phyloP scores from a whole-genome alignment of 139 green algal genomes.

The Limnomonas spitsbergensis region DNA sequence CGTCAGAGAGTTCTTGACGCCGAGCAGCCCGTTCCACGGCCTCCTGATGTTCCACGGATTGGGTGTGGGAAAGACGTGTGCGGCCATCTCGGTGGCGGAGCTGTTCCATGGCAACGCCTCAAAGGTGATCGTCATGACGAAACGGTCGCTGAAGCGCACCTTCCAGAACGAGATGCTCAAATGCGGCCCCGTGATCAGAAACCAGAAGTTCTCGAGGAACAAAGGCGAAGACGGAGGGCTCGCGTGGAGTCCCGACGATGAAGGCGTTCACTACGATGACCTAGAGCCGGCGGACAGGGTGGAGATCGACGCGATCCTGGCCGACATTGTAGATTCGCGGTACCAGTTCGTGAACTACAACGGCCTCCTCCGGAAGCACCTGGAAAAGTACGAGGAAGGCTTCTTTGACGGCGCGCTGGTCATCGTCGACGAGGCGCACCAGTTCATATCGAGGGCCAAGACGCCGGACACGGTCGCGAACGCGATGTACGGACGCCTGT shows the following conservation, averaged over 20 bases:
- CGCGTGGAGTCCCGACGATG: not conserved
- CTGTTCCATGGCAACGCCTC: not conserved
- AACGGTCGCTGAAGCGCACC: not conserved
- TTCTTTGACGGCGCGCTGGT: constrained; percentile 4
- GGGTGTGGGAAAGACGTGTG: constrained; percentile 23
- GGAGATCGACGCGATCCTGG: not conserved
- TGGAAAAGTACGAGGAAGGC: not conserved
- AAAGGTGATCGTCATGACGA: constrained; percentile 6
- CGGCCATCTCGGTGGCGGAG: constrained; percentile 4
- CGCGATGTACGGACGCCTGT: not conserved
- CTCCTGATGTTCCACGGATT: constrained; percentile 18
- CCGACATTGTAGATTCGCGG: not conserved
- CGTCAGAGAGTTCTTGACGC: not conserved
- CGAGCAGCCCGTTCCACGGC: constrained; percentile 1
- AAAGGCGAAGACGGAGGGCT: not conserved
- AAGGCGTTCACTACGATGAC: not conserved
- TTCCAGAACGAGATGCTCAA: constrained; percentile 10
- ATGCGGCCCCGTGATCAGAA: not conserved
- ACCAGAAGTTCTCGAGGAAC: not conserved
- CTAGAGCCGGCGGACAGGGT: not conserved
- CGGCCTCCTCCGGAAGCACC: not conserved
- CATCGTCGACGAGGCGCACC: constrained; percentile 25
- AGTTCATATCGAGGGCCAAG: constrained; percentile 6
- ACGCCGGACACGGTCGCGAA: not conserved
- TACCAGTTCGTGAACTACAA: constrained; percentile 18